phyloP scores from a whole-genome alignment of 352 stramenopile species.

The Phytophthora macrochlamydospora region DNA sequence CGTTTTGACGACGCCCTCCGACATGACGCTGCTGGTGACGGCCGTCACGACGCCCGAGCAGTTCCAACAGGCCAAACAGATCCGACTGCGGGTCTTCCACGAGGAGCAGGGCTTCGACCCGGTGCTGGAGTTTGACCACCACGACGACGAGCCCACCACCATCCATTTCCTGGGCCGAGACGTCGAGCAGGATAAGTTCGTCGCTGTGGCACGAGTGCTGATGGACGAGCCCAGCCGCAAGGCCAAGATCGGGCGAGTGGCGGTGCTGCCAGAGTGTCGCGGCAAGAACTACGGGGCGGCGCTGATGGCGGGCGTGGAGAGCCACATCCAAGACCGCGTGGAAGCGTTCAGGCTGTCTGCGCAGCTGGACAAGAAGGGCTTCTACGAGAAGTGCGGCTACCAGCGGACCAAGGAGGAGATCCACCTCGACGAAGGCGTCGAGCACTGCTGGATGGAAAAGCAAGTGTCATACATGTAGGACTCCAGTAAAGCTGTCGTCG shows the following conservation, averaged over 20 bases:
- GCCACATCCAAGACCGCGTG: conserved; percentile 27
- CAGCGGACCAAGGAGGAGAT: conserved; percentile 28
- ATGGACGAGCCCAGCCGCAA: conserved; percentile 35
- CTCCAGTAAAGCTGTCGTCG: neutral
- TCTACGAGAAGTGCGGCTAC: conserved; percentile 43
- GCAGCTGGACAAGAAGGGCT: conserved; percentile 36
- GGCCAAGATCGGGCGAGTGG: conserved; percentile 62
- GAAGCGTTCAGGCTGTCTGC: conserved; percentile 53
- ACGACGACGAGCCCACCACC: conserved; percentile 51
- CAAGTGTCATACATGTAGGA: conserved; percentile 8
- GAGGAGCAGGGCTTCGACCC: conserved; percentile 51
- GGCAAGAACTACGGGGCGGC: conserved; percentile 55
- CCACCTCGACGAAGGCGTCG: conserved; percentile 35
- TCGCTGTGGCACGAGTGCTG: conserved; percentile 53
- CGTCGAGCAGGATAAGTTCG: conserved; percentile 52
- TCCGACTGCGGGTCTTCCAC: conserved; percentile 61
- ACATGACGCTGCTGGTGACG: conserved; percentile 46
- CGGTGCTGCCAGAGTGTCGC: conserved; percentile 56
- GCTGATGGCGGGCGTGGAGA: conserved; percentile 50
- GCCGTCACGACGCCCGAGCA: conserved; percentile 44
- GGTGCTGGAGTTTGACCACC: conserved; percentile 44
- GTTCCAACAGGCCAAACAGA: conserved; percentile 43
- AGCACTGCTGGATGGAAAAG: conserved; percentile 46
- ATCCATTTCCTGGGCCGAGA: conserved; percentile 64
- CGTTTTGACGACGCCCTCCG: neutral